Percentiles rank a stretch among this genome's conserved stretches.
These are phyloP conservation scores for Prosopis cineraria DNA, from an alignment of 306 rosid species.

Conservation along the genomic window DNA sequence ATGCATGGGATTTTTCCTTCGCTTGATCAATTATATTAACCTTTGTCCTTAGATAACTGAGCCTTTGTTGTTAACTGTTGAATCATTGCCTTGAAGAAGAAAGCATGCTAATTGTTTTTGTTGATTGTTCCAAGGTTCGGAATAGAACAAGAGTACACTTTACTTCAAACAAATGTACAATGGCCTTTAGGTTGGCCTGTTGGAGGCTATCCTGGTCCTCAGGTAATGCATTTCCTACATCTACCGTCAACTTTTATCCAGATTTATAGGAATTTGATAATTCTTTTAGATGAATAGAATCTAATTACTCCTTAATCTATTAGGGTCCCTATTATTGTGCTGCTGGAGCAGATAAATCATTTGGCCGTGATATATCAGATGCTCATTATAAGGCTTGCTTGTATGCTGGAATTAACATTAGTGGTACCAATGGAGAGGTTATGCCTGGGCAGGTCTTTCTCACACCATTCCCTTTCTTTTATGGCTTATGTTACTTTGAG, in stretches of 20 bases:
- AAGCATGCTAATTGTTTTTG: constrained; percentile 37
- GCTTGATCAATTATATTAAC: not conserved
- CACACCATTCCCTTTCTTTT: constrained; percentile 28
- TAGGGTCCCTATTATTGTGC: constrained; percentile 98
- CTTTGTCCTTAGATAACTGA: constrained; percentile 25
- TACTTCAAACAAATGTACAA: constrained; percentile 84
- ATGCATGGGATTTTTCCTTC: constrained; percentile 11
- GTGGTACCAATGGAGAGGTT: constrained; percentile 99
- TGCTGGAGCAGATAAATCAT: constrained; percentile 98
- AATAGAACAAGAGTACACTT: constrained; percentile 97
- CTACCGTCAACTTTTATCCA: constrained; percentile 24
- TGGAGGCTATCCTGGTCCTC: constrained; percentile 99
- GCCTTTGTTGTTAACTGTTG: constrained; percentile 32
- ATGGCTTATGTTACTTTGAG: constrained; percentile 22
- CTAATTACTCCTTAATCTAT: constrained; percentile 24
- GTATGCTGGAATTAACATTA: constrained; percentile 92
- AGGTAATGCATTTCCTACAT: constrained; percentile 52
- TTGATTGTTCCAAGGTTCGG: constrained; percentile 74
- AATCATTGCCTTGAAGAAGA: constrained; percentile 25
- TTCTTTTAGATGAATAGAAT: constrained; percentile 5
- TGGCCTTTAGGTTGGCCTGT: constrained; percentile 99
- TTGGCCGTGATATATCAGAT: constrained; percentile 98
- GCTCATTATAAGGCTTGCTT: constrained; percentile 99
- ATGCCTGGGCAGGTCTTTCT: constrained; percentile 97
- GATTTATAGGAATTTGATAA: constrained; percentile 1